A percentile compares a stretch with the other conserved stretches of the same genome.
Evolutionary conservation across 805 yeast genomes (phyloP).

Genomic region (Lipomyces sp.): DNA sequence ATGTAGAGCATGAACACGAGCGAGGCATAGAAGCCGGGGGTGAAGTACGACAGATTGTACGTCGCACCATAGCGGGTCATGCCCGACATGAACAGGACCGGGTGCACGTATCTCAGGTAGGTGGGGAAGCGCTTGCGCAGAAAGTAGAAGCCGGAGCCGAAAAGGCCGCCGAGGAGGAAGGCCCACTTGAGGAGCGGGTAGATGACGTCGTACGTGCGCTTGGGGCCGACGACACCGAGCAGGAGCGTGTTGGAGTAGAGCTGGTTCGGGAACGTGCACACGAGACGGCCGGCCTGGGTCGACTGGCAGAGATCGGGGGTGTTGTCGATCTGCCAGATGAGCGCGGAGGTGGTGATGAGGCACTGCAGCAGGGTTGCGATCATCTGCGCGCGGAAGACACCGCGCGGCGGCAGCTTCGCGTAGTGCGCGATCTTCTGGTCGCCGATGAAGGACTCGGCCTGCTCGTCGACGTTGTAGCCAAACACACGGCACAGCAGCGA

Average conservation of each 20-base stretch:
- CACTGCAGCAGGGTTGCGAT: conserved; percentile 53
- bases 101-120: conserved; percentile 21
- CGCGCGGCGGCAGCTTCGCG: conserved; percentile 51
- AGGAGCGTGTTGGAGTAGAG: conserved; percentile 31
- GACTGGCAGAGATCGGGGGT: conserved; percentile 30
- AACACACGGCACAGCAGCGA: conserved; percentile 49
- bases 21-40: conserved; percentile 46
- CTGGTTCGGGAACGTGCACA: conserved; percentile 32
- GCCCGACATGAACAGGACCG: conserved; percentile 30
- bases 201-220: conserved; percentile 27
- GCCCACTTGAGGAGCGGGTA: conserved; percentile 30
- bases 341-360: conserved; percentile 50
- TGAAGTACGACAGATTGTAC: conserved; percentile 34
- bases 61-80: conserved; percentile 20
- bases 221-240: conserved; percentile 33
- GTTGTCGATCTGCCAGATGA: conserved; percentile 44
- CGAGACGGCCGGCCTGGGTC: conserved; percentile 27
- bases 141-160: conserved; percentile 20
- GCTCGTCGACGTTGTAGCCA: conserved; percentile 49
- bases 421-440: conserved; percentile 53
- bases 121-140: conserved; percentile 9
- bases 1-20: conserved; percentile 55
- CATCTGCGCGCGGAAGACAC: conserved; percentile 51
- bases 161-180: conserved; percentile 29
- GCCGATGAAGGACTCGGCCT: conserved; percentile 42